Evolutionary conservation across 345 rosid genomes (phyloP).

Genomic region (Dimocarpus longan): DNA sequence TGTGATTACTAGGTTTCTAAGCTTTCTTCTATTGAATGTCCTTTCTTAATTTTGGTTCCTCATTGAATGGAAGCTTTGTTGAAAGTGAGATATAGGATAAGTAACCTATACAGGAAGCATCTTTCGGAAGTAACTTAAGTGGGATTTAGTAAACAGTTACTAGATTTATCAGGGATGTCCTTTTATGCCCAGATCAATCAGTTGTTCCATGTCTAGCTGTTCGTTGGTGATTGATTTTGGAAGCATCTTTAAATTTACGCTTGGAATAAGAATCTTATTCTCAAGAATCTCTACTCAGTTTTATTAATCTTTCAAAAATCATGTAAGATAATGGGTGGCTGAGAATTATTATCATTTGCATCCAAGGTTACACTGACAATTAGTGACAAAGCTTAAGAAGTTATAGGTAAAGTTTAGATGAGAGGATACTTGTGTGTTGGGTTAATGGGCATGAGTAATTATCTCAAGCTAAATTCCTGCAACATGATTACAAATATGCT

Average conservation of each 20-base stretch:
- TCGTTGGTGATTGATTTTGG: neutral
- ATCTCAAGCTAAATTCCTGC: neutral
- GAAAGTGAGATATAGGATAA: conserved; percentile 6
- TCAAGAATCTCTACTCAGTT: neutral
- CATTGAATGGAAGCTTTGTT: neutral
- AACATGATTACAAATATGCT: neutral
- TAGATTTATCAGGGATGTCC: neutral
- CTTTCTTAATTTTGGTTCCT: neutral
- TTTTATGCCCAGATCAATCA: neutral
- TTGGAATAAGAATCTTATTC: neutral
- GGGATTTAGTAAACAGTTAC: neutral
- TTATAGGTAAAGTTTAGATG: neutral
- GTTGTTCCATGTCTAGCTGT: neutral
- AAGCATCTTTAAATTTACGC: neutral
- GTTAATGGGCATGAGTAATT: neutral
- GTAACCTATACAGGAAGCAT: neutral
- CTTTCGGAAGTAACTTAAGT: neutral
- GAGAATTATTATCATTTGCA: neutral
- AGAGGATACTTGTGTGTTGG: neutral
- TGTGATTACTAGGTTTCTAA: neutral
- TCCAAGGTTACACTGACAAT: neutral
- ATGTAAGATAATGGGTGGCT: neutral
- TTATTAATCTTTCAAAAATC: neutral
- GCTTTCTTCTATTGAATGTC: neutral
- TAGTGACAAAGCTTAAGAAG: neutral